Conservation (phyloP, 192 early-diverging fungal genomes). For the Geranomyces michiganensis region DNA sequence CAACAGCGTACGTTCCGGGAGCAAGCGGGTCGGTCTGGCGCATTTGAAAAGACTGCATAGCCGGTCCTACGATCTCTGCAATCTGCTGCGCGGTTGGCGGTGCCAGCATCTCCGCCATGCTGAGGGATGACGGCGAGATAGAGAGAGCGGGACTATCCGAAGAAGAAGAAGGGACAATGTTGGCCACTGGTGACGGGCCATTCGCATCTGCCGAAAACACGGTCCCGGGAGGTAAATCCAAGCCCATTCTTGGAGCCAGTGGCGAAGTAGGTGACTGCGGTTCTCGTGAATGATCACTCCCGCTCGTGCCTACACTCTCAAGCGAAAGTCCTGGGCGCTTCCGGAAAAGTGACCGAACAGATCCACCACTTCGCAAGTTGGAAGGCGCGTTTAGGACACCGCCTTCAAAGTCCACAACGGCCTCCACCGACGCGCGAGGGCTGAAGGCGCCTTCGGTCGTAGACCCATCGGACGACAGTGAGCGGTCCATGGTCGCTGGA, state of each 20-base stretch:
- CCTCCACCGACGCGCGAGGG: conserved; percentile 8
- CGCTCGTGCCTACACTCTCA: not conserved
- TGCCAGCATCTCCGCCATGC: conserved; percentile 10
- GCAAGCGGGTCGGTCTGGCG: not conserved
- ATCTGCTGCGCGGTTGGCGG: conserved; percentile 7
- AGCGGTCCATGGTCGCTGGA: not conserved
- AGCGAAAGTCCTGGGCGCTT: not conserved
- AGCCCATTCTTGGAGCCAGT: not conserved
- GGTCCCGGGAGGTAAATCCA: too few species aligned
- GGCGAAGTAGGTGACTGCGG: not conserved
- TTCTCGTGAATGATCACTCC: not conserved
- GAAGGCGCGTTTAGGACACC: not conserved
- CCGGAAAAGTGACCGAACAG: conserved; percentile 4
- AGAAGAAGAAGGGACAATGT: too few species aligned
- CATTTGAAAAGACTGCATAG: conserved; percentile 5
- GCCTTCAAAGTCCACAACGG: not conserved
- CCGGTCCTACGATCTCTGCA: conserved; percentile 14
- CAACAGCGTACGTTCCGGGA: not conserved
- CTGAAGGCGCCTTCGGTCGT: not conserved
- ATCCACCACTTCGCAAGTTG: not conserved
- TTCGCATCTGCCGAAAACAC: too few species aligned
- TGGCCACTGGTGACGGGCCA: too few species aligned
- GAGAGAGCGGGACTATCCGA: not conserved
- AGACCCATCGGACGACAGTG: not conserved
- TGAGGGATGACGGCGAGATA: conserved; percentile 2